Evolutionary conservation across 1,139 yeast genomes (phyloP), one percentile per base, ranked within the genome.

Genomic region (Geotrichum aggregatum): DNA sequence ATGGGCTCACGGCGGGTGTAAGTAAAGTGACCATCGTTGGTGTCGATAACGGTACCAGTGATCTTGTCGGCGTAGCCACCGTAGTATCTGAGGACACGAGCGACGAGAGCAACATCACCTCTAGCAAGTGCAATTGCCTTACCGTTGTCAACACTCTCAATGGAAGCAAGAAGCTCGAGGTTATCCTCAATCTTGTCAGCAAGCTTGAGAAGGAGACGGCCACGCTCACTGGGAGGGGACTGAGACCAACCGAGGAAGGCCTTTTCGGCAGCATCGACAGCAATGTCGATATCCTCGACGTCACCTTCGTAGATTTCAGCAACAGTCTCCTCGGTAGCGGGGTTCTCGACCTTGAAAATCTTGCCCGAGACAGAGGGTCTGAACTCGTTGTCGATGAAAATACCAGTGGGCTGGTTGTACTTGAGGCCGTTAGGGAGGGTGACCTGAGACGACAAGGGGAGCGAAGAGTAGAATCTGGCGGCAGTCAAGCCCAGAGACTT

Each of bases 1-100:
- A 84, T 67, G 56, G 92, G 88, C 71, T 84, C 89, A 57, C 75
- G 71, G 61, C 74, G 75, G 49, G 77, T 72, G 69, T 79, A 83
- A 62, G 78, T 80, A 68, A 82, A 80, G 69, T 83, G 83, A 58
- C 75, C 67, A 50, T 70, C 67, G 65, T 83, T 87, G 58, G 85
- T 80, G 63, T 83, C 86, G 59, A 84, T 77, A 48, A 82, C 76
- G 59, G 76, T 69, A 55, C 94, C 94, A 56, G 75, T 77, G 58
- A 84, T 68, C 71, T 84, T 84, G 71, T 84, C 91, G 58, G 91
- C 88, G 80, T 83, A 84, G 47, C 92, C 94, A 48, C 89, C 94
- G 70, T 80, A 84, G 66, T 84, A 84, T 66, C 84, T 77, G 68
- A 83, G 74, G 58, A 78, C 78, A 52, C 68, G 68, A 60, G 79